Percentiles rank a stretch among this genome's conserved stretches.
Evolutionary conservation across 2,329 filamentous ascomycete species (phyloP).

Genomic region (Didymellaceae sp.): DNA sequence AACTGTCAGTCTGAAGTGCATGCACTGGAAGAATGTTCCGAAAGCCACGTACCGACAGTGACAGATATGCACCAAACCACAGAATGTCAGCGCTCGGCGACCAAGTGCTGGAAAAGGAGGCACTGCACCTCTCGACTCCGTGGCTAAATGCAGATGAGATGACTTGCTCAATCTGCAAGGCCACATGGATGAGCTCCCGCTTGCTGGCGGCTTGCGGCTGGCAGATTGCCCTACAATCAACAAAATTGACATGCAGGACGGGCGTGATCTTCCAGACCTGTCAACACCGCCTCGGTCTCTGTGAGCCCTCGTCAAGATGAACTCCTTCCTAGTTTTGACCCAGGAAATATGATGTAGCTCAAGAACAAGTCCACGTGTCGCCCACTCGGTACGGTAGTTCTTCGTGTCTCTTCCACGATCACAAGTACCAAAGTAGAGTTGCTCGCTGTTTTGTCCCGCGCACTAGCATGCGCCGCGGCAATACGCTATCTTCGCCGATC

Average conservation of each 20-base stretch:
- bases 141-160: not conserved
- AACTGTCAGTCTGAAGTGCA: not conserved
- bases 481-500: conserved; percentile 10
- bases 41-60: too few relatives aligned
- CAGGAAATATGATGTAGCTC: too few relatives aligned
- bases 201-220: conserved; percentile 1
- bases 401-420: too few relatives aligned
- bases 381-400: too few relatives aligned
- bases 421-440: not conserved
- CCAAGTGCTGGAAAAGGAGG: not conserved
- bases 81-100: not conserved
- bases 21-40: not conserved
- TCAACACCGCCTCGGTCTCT: too few relatives aligned
- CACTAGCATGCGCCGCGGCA: conserved; percentile 2
- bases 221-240: not conserved
- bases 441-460: not conserved
- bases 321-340: too few relatives aligned
- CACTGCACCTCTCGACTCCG: too few relatives aligned
- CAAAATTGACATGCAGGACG: too few relatives aligned
- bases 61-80: too few relatives aligned
- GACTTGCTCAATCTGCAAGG: not conserved
- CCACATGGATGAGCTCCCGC: not conserved
- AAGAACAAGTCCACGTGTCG: too few relatives aligned
- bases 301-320: too few relatives aligned
- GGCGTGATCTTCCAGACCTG: too few relatives aligned